Evolutionary conservation across 345 rosid species (phyloP), one percentile per base, ranked within the genome.

Genomic region (Noccaea bulbosa): DNA sequence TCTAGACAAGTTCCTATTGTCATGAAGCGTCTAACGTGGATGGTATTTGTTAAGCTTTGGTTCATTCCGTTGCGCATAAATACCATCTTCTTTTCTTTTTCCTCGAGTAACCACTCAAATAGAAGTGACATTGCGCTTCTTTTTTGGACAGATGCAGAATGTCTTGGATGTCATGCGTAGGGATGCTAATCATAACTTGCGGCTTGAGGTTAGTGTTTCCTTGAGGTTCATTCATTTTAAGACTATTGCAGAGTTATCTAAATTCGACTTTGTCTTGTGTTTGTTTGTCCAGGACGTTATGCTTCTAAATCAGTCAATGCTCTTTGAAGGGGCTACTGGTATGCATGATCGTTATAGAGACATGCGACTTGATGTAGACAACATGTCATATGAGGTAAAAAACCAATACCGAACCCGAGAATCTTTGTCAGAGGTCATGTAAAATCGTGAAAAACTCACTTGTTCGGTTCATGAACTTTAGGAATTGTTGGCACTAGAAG

Each of bases 331-430:
- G 62, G 81, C 91, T 38, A 85, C 87, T 64, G 93, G 83, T 72
- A 64, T 82, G 22, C 88, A 82, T 57, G 99, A 94, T 62, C 88
- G 90, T 52, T 90, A 94, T 61, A 84, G 97, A 80, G 97, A 94
- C 74, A 91, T 94, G 99, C 84, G 99, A 56, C 99, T 94, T 11
- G 99, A 91, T 75, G 96, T 94, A 60, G 99, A 94, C 83, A 91
- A 89, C 80, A 94, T 94, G 99, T 83, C 99, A 34, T 94, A 94
- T 56, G 99, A 94, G 96, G 99, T 93, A 81, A 65, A 50, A 48
- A 57, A 0, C 14, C 16, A 12, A 5, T 14, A 61, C 6, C 22
- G 0, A 48, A 30, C 33, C 46, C 32, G 7, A 10, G 16, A 32
- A n/a, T 20, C 12, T n/a, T 2, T 37, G 4, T 3, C 30, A 17